Evolutionary conservation across 257 asterid species (phyloP).

Genomic region (Solanum habrochaites): DNA sequence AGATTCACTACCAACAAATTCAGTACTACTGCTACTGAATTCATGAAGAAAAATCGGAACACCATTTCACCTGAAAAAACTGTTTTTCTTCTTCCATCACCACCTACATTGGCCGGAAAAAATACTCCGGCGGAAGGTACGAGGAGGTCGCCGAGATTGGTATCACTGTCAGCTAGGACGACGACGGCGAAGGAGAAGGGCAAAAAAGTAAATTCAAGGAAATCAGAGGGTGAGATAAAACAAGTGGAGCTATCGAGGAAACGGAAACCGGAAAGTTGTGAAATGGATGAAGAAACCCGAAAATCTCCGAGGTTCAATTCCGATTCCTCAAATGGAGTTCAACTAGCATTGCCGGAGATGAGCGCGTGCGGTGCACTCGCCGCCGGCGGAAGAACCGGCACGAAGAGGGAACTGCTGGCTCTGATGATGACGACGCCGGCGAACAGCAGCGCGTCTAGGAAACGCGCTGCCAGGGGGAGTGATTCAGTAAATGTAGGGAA

Average conservation of each 20-base stretch:
- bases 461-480: neutral
- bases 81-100: neutral
- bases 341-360: slow-evolving; percentile 9
- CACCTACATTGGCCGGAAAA: slow-evolving; percentile 3
- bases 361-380: neutral
- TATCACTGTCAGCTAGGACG: neutral
- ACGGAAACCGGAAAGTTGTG: neutral
- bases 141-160: neutral
- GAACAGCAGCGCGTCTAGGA: neutral
- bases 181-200: neutral
- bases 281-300: neutral
- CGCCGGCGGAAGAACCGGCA: neutral
- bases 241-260: neutral
- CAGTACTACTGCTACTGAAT: neutral
- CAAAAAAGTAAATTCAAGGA: slow-evolving; percentile 2
- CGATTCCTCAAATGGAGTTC: neutral
- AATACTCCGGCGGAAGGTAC: neutral
- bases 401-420: neutral
- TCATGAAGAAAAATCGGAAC: neutral
- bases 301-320: slow-evolving; percentile 15
- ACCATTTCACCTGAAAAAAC: neutral
- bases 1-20: slow-evolving; percentile 21
- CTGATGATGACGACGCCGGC: neutral
- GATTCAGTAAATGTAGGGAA: neutral
- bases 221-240: neutral